Percentiles rank a stretch among this genome's conserved stretches.
Evolutionary conservation across 805 yeast genomes (phyloP).

Genomic region (Spathaspora boniae): DNA sequence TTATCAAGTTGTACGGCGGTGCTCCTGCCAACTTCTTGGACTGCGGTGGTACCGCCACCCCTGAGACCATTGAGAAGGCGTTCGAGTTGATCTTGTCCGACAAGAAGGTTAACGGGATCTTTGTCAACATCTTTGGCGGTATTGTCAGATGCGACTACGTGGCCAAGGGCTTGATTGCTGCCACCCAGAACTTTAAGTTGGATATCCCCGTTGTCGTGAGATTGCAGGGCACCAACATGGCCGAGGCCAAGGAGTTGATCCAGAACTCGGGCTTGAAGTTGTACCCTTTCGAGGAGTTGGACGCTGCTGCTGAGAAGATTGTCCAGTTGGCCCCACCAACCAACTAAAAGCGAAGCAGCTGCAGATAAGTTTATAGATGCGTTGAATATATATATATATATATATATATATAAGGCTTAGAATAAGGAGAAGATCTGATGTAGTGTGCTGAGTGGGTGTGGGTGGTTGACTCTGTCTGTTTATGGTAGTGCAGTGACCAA

Average conservation of each 20-base stretch:
- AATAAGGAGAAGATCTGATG: too few species aligned
- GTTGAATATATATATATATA: not conserved
- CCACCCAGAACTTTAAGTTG: conserved; percentile 86
- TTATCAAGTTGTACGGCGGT: conserved; percentile 97
- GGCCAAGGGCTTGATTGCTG: conserved; percentile 95
- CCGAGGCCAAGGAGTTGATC: conserved; percentile 83
- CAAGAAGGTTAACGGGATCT: conserved; percentile 86
- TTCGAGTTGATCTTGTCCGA: conserved; percentile 90
- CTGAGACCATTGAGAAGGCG: conserved; percentile 95
- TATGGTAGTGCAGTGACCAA: not conserved
- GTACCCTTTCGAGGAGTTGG: conserved; percentile 87
- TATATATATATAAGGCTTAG: too few species aligned
- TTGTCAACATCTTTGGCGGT: conserved; percentile 99
- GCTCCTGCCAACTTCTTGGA: conserved; percentile 98
- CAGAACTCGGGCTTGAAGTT: conserved; percentile 88
- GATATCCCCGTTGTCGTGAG: conserved; percentile 95
- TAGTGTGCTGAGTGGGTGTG: too few species aligned
- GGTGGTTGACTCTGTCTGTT: too few species aligned
- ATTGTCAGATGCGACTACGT: conserved; percentile 99
- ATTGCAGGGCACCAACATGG: conserved; percentile 96
- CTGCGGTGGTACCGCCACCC: conserved; percentile 99
- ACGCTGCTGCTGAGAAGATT: conserved; percentile 95
- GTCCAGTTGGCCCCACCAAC: conserved; percentile 58
- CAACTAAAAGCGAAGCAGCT: conserved; percentile 1
- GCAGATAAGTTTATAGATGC: too few species aligned